phyloP scores from a whole-genome alignment of 2,329 filamentous ascomycete species.

The Periconia sp. region DNA sequence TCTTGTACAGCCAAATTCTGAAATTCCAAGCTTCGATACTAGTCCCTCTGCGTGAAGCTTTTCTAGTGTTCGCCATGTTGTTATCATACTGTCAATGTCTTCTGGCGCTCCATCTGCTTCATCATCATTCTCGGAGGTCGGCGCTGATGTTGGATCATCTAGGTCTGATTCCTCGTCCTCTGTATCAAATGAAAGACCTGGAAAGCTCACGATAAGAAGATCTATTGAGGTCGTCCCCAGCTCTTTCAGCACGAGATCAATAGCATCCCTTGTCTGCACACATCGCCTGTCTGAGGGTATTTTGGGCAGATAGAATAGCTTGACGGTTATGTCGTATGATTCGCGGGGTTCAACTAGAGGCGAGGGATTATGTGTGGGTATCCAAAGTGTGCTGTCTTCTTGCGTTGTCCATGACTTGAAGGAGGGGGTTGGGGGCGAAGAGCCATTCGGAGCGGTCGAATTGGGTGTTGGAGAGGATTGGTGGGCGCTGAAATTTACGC shows the following conservation, averaged over 20 bases:
- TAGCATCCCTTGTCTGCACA: slow-evolving; percentile 76
- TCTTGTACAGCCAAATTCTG: slow-evolving; percentile 89
- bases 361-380: slow-evolving; percentile 74
- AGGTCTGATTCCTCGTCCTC: slow-evolving; percentile 81
- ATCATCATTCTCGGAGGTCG: slow-evolving; percentile 53
- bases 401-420: slow-evolving; percentile 71
- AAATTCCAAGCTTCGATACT: slow-evolving; percentile 78
- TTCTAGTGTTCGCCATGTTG: slow-evolving; percentile 74
- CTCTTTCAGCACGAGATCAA: slow-evolving; percentile 80
- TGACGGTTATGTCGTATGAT: slow-evolving; percentile 93
- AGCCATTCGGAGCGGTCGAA: slow-evolving; percentile 38
- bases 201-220: slow-evolving; percentile 90
- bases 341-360: slow-evolving; percentile 79
- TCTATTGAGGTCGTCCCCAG: slow-evolving; percentile 78
- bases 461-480: slow-evolving; percentile 61
- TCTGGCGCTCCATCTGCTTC: slow-evolving; percentile 52
- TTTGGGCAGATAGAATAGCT: slow-evolving; percentile 87
- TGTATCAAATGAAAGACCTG: slow-evolving; percentile 90
- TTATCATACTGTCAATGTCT: slow-evolving; percentile 67
- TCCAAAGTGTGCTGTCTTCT: slow-evolving; percentile 62
- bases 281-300: slow-evolving; percentile 69
- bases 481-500: slow-evolving; percentile 79
- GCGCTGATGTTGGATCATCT: slow-evolving; percentile 50
- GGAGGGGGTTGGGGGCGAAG: slow-evolving; percentile 44
- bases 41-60: slow-evolving; percentile 71